Evolutionary conservation across 2,329 filamentous ascomycete species (phyloP).

Genomic region (Aspergillus ruber): DNA sequence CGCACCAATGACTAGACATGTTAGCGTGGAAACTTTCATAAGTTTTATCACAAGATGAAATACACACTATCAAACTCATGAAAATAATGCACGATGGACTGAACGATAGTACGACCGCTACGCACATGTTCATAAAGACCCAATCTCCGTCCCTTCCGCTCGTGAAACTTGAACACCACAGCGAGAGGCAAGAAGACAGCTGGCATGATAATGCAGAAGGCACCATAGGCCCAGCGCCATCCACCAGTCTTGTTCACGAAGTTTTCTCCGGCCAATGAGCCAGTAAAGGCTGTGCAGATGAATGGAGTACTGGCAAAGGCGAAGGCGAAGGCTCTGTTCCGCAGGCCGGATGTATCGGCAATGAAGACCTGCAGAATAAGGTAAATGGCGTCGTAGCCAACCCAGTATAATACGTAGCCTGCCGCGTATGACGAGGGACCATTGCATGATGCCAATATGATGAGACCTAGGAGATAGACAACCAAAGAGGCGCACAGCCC

Average conservation of each 20-base stretch:
- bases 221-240: slow-evolving; percentile 60
- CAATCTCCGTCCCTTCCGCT: slow-evolving; percentile 50
- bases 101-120: slow-evolving; percentile 40
- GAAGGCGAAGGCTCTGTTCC: slow-evolving; percentile 55
- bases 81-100: slow-evolving; percentile 50
- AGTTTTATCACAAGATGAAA: too few relatives aligned
- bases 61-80: slow-evolving; percentile 54
- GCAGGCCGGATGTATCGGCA: slow-evolving; percentile 56
- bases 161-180: slow-evolving; percentile 49
- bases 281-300: slow-evolving; percentile 53
- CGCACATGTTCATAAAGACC: slow-evolving; percentile 44
- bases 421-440: slow-evolving; percentile 58
- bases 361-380: slow-evolving; percentile 55
- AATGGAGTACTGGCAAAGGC: slow-evolving; percentile 57
- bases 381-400: slow-evolving; percentile 51
- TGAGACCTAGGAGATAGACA: slow-evolving; percentile 45
- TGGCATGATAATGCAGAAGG: slow-evolving; percentile 56
- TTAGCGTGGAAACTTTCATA: background rate
- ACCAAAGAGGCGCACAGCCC: slow-evolving; percentile 47
- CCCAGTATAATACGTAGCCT: slow-evolving; percentile 56
- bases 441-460: slow-evolving; percentile 57
- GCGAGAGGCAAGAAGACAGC: slow-evolving; percentile 51
- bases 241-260: slow-evolving; percentile 39
- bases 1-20: slow-evolving; percentile 46
- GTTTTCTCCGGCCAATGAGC: slow-evolving; percentile 48